A percentile compares a stretch with the other conserved stretches of the same genome.
phyloP scores from a whole-genome alignment of 768 basidiomycete genomes.

The Tulasnella sp. region DNA sequence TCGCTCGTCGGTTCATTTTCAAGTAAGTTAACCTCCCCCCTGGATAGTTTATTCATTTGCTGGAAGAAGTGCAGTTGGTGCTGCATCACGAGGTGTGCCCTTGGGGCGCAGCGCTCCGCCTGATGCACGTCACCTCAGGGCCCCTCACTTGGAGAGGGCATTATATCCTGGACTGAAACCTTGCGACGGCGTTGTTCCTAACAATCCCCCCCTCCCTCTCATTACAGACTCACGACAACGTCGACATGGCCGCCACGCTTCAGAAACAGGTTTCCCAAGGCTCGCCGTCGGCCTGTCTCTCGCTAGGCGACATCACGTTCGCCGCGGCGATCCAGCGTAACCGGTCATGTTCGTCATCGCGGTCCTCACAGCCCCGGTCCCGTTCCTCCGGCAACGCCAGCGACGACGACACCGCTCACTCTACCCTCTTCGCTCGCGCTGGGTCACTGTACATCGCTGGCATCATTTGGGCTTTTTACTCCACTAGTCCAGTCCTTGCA shows the following conservation, averaged over 20 bases:
- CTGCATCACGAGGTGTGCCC: neutral
- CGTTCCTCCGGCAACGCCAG: neutral
- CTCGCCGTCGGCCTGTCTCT: neutral
- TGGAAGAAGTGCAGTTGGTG: neutral
- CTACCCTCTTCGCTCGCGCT: neutral
- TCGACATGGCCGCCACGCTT: neutral
- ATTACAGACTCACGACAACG: neutral
- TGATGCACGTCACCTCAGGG: neutral
- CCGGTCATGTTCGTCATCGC: neutral
- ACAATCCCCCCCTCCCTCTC: neutral
- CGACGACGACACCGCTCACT: neutral
- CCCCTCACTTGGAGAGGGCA: neutral
- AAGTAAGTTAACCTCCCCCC: neutral
- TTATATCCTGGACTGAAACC: neutral
- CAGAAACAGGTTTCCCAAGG: neutral
- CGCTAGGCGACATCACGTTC: conserved; percentile 1
- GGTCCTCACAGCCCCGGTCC: neutral
- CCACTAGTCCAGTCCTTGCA: neutral
- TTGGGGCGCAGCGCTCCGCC: neutral
- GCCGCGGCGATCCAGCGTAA: conserved; percentile 6
- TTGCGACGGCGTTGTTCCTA: neutral
- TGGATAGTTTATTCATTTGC: neutral
- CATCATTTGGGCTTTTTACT: neutral
- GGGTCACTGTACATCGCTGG: conserved; percentile 2
- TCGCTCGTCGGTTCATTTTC: neutral